phyloP scores from a whole-genome alignment of 2,329 filamentous ascomycete species.

The Hyphodiscus sp. region DNA sequence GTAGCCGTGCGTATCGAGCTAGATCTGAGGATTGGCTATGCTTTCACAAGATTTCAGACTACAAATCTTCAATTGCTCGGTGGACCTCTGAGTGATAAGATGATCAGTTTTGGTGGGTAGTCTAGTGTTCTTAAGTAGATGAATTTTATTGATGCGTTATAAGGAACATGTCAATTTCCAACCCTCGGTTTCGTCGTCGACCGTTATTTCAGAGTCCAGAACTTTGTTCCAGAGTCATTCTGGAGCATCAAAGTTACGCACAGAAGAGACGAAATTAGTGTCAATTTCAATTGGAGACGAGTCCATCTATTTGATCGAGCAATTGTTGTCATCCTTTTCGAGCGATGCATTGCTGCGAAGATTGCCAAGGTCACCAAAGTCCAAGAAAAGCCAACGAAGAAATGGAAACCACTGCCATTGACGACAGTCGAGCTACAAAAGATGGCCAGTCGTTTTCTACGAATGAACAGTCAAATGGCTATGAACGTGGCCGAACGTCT shows the following conservation, averaged over 20 bases:
- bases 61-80: slow-evolving; percentile 68
- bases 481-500: slow-evolving; percentile 84
- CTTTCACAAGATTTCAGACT: slow-evolving; percentile 85
- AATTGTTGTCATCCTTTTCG: slow-evolving; percentile 73
- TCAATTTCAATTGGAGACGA: slow-evolving; percentile 78
- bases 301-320: slow-evolving; percentile 83
- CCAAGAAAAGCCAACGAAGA: slow-evolving; percentile 83
- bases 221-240: slow-evolving; percentile 87
- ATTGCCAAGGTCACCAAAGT: slow-evolving; percentile 77
- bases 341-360: slow-evolving; percentile 72
- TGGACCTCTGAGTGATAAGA: slow-evolving; percentile 44
- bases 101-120: slow-evolving; percentile 72
- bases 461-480: slow-evolving; percentile 84
- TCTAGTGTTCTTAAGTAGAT: neutral
- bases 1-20: slow-evolving; percentile 87
- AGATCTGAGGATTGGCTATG: slow-evolving; percentile 84
- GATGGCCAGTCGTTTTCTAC: slow-evolving; percentile 80
- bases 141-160: neutral
- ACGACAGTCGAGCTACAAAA: slow-evolving; percentile 97
- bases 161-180: slow-evolving; percentile 90
- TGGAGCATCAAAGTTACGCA: slow-evolving; percentile 88
- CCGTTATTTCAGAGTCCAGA: slow-evolving; percentile 86
- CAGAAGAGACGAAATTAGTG: slow-evolving; percentile 67
- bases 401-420: slow-evolving; percentile 87
- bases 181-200: slow-evolving; percentile 96